Percentiles rank a stretch among this genome's conserved stretches.
These are phyloP conservation scores for Daldinia decipiens DNA, from an alignment of 495 filamentous ascomycete species.

Conservation along the genomic window DNA sequence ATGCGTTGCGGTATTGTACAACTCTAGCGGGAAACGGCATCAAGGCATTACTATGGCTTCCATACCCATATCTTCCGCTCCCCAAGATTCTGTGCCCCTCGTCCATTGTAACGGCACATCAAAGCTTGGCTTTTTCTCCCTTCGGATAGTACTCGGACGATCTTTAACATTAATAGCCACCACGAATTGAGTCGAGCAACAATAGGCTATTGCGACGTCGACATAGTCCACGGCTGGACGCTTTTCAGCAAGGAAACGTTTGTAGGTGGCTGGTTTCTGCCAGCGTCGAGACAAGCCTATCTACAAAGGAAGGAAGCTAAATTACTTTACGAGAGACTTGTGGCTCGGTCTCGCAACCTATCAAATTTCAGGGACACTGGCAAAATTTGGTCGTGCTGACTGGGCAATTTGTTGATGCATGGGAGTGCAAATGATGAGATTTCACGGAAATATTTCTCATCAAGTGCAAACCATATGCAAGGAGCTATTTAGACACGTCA, in stretches of 20 bases:
- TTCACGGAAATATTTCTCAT: conserved; percentile 20
- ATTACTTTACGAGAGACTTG: conserved; percentile 26
- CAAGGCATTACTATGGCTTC: conserved; percentile 10
- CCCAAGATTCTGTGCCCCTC: conserved; percentile 22
- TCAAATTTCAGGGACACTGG: background rate
- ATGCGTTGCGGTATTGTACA: conserved; percentile 1
- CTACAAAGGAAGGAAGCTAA: conserved; percentile 6
- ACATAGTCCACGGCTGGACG: background rate
- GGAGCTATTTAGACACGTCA: background rate
- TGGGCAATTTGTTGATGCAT: conserved; percentile 17
- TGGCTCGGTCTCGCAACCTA: conserved; percentile 13
- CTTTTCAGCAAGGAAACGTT: background rate
- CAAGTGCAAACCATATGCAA: background rate
- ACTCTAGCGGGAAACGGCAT: conserved; percentile 1
- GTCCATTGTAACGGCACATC: conserved; percentile 34
- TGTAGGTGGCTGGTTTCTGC: background rate
- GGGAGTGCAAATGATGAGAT: background rate
- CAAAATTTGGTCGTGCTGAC: conserved; percentile 7
- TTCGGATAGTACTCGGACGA: conserved; percentile 25
- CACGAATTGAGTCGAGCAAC: background rate
- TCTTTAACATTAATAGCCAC: conserved; percentile 25
- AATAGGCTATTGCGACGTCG: conserved; percentile 1
- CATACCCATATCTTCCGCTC: conserved; percentile 5
- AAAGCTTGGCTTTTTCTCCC: conserved; percentile 36
- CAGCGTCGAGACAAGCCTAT: conserved; percentile 3